These are phyloP conservation scores for Colletotrichum tanaceti DNA, from an alignment of 2,329 filamentous ascomycete genomes.

Conservation along the genomic window DNA sequence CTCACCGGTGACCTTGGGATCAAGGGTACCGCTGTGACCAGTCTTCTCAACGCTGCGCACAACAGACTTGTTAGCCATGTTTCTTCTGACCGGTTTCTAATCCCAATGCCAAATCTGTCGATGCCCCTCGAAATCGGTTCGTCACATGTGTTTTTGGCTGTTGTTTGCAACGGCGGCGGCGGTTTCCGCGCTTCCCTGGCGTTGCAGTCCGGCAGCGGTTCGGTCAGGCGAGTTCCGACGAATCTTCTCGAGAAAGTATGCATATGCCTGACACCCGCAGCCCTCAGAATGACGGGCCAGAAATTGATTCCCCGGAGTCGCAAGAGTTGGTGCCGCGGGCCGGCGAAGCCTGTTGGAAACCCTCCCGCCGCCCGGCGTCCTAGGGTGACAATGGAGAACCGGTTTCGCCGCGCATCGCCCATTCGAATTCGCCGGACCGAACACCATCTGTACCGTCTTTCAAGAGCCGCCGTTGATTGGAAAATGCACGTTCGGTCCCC, in stretches of 20 bases:
- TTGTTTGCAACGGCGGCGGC: slow-evolving; percentile 18
- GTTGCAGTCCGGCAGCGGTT: background rate
- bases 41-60: slow-evolving; percentile 85
- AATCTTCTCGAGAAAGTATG: slow-evolving; percentile 4
- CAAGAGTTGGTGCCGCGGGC: background rate
- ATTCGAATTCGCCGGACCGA: background rate
- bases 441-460: background rate
- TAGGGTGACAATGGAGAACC: slow-evolving; percentile 11
- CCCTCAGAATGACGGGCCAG: slow-evolving; percentile 2
- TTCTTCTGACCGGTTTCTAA: background rate
- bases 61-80: background rate
- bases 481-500: slow-evolving; percentile 14
- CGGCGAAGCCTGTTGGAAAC: background rate
- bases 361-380: background rate
- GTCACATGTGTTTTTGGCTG: background rate
- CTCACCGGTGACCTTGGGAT: slow-evolving; percentile 92
- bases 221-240: background rate
- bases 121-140: slow-evolving; percentile 22
- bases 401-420: background rate
- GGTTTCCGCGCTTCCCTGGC: background rate
- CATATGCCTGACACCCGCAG: background rate
- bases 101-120: background rate
- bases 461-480: background rate
- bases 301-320: background rate
- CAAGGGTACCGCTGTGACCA: slow-evolving; percentile 96